phyloP scores from a whole-genome alignment of 257 asterid species.

The Penstemon davidsonii region DNA sequence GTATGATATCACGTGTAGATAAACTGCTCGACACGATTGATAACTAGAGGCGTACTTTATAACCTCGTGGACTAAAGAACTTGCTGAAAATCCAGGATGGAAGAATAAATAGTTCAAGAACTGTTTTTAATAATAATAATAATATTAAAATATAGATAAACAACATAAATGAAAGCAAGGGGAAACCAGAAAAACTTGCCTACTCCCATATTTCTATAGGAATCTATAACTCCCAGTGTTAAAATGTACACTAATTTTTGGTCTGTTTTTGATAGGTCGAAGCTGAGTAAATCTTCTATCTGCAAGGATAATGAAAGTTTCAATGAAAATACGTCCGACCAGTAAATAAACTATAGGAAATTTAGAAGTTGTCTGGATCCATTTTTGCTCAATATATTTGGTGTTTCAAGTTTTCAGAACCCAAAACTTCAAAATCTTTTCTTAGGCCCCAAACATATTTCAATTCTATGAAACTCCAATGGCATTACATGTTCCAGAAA shows the following conservation, averaged over 20 bases:
- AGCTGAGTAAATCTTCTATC: conserved; percentile 81
- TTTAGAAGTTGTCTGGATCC: background rate
- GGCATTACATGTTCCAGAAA: too few relatives aligned
- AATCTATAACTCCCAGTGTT: conserved; percentile 88
- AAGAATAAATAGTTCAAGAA: conserved; percentile 28
- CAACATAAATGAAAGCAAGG: background rate
- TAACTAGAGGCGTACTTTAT: conserved; percentile 70
- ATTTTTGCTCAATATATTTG: too few relatives aligned
- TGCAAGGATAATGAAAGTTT: conserved; percentile 35
- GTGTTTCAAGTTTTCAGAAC: too few relatives aligned
- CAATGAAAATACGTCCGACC: background rate
- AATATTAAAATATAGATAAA: conserved; percentile 1
- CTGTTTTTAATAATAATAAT: background rate
- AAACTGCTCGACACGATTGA: conserved; percentile 78
- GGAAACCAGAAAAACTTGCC: conserved; percentile 48
- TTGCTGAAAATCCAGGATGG: conserved; percentile 61
- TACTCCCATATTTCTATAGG: conserved; percentile 82
- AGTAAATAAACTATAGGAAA: background rate
- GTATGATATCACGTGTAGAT: conserved; percentile 94
- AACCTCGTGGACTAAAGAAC: conserved; percentile 77
- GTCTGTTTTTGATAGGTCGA: conserved; percentile 62
- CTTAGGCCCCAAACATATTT: too few relatives aligned
- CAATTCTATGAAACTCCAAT: too few relatives aligned
- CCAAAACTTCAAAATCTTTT: too few relatives aligned
- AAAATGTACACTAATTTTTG: conserved; percentile 80